Evolutionary conservation across 345 rosid genomes (phyloP).

Genomic region (Corchorus olitorius): DNA sequence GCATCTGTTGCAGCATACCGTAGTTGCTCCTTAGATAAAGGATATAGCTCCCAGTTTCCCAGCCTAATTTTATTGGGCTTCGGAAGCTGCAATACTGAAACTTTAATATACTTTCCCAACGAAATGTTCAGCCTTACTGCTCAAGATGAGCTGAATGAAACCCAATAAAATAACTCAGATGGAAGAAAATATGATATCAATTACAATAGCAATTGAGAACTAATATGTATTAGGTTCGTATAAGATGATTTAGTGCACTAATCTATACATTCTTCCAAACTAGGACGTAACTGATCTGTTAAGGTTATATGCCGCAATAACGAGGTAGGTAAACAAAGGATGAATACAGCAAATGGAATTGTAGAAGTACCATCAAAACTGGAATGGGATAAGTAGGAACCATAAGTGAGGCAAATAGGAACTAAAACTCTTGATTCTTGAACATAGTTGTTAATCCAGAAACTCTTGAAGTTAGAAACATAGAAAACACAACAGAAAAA

Average conservation of each 20-base stretch:
- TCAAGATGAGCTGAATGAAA: background rate
- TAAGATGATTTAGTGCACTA: background rate
- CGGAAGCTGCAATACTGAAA: constrained; percentile 49
- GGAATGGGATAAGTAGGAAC: background rate
- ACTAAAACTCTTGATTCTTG: background rate
- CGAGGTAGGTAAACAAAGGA: background rate
- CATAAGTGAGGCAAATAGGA: background rate
- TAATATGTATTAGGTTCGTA: background rate
- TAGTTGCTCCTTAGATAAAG: constrained; percentile 61
- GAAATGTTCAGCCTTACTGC: background rate
- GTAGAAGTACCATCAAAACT: no score
- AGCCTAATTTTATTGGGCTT: constrained; percentile 67
- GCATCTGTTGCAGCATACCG: constrained; percentile 91
- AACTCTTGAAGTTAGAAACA: background rate
- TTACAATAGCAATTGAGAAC: background rate
- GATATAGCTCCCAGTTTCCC: constrained; percentile 76
- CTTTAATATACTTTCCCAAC: constrained; percentile 16
- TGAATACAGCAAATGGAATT: background rate
- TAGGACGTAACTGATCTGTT: background rate
- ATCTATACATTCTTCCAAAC: background rate
- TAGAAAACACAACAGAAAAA: background rate
- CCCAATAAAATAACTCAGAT: background rate
- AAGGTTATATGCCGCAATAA: background rate
- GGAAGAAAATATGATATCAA: background rate
- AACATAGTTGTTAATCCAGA: background rate